Base-by-base conservation (phyloP, 495 filamentous ascomycete species). In the Aspergillus nanangensis region DNA sequence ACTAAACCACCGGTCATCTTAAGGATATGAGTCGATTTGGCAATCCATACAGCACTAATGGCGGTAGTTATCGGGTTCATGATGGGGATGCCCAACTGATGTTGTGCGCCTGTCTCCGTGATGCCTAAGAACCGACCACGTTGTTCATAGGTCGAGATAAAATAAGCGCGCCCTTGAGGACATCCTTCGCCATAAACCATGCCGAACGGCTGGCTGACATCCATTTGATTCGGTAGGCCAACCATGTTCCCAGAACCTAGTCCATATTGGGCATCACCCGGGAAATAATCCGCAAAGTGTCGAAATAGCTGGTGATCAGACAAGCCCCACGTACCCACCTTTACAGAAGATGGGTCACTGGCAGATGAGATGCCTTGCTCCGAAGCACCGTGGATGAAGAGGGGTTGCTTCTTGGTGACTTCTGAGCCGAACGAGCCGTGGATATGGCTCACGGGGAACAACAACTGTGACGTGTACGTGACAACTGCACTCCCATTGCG, bases 41-140 rank as follows among this genome's bases (percentile, higher is more conserved):
- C 88, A 56, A 97, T 90, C 94, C 94, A 98, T 5, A 95, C 81
- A 15, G 81, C 77, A 55, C 83, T 87, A 33, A 90, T 69, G 5
- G 82, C 77, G 27, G 88, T 82, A 1, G 62, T 65, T 25, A 72
- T 67, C 39, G 60, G 69, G 8, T 83, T 78, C 41, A 91, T 67
- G 25, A 80, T 78, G 8, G 90, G 90, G 17, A 95, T 87, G 37
- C 89, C 89, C 19, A 79, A 68, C 56, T 71, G 32, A 43, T 75
- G 63, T 10, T 68, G 58, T 18, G 76, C 72, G 55, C 69, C 53
- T 43, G 76, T 53, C 10, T 70, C 63, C 45, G 75, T 79, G 37
- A 72, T 65, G 20, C 69, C 75, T 27, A 95, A 63, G 46, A 86
- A 86, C 13, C 83, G 85, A n/a, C 90, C 89, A 31, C 86, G 78